Evolutionary conservation across 352 stramenopile genomes (phyloP).

Genomic region (Globisporangium cederbergense): DNA sequence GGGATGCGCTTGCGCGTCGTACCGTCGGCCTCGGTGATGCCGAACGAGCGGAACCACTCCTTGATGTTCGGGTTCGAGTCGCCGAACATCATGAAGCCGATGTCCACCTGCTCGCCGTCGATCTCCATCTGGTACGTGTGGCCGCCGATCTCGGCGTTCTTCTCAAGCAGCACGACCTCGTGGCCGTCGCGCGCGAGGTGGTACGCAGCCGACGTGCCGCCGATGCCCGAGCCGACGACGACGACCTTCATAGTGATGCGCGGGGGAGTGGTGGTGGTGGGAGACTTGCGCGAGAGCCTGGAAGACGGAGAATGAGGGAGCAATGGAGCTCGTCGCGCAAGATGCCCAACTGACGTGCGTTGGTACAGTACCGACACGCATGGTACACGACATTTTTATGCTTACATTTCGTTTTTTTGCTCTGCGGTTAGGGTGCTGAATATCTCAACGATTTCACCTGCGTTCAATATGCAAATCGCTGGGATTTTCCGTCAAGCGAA

Average conservation of each 20-base stretch:
- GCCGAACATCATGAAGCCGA: slow-evolving; percentile 90
- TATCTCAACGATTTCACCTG: too few relatives aligned
- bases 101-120: slow-evolving; percentile 79
- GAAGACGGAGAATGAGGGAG: slow-evolving; percentile 14
- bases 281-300: slow-evolving; percentile 11
- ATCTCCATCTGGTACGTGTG: slow-evolving; percentile 89
- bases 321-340: neutral
- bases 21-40: slow-evolving; percentile 79
- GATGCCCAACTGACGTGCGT: neutral
- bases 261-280: neutral
- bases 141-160: slow-evolving; percentile 73
- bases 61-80: slow-evolving; percentile 91
- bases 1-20: slow-evolving; percentile 85
- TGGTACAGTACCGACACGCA: neutral
- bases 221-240: slow-evolving; percentile 81
- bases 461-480: too few relatives aligned
- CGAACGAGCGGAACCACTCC: slow-evolving; percentile 85
- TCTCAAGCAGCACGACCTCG: slow-evolving; percentile 78
- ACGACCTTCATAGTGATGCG: slow-evolving; percentile 69
- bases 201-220: slow-evolving; percentile 79
- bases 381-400: neutral
- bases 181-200: slow-evolving; percentile 82
- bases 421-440: too few relatives aligned
- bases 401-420: too few relatives aligned
- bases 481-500: too few relatives aligned